Evolutionary conservation across 495 filamentous ascomycete species (phyloP).

Genomic region (Xylaria curta): DNA sequence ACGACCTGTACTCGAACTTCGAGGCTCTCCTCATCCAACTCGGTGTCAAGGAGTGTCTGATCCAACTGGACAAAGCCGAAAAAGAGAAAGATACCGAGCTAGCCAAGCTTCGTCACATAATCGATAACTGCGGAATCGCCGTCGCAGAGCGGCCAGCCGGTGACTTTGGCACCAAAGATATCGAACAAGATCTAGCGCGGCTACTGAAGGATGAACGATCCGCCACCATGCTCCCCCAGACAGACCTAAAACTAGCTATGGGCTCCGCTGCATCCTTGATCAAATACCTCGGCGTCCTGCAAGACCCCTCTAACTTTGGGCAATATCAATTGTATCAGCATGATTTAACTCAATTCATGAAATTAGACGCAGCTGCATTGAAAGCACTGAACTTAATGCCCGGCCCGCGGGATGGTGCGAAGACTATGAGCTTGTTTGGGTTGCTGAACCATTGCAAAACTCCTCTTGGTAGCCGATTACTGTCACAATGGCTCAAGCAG

Average conservation of each 20-base stretch:
- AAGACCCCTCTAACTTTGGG: slow-evolving; percentile 92
- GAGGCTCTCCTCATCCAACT: slow-evolving; percentile 96
- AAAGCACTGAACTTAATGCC: slow-evolving; percentile 97
- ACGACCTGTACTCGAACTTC: slow-evolving; percentile 97
- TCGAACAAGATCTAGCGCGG: slow-evolving; percentile 91
- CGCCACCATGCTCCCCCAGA: slow-evolving; percentile 80
- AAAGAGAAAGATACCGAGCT: slow-evolving; percentile 88
- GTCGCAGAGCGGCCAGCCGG: slow-evolving; percentile 75
- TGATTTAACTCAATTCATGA: slow-evolving; percentile 97
- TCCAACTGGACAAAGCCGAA: slow-evolving; percentile 71
- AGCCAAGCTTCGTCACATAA: slow-evolving; percentile 83
- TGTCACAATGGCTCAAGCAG: slow-evolving; percentile 98
- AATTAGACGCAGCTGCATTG: slow-evolving; percentile 92
- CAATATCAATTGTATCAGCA: slow-evolving; percentile 98
- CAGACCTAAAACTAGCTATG: slow-evolving; percentile 96
- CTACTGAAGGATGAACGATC: slow-evolving; percentile 85
- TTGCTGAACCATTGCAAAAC: slow-evolving; percentile 98
- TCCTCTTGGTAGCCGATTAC: slow-evolving; percentile 83
- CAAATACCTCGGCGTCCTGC: slow-evolving; percentile 91
- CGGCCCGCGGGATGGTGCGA: slow-evolving; percentile 88
- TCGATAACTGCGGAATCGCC: slow-evolving; percentile 89
- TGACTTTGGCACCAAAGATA: slow-evolving; percentile 90
- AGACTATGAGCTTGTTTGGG: slow-evolving; percentile 97
- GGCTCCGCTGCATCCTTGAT: slow-evolving; percentile 91
- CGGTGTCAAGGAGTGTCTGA: slow-evolving; percentile 90